Percentiles rank a stretch among this genome's conserved stretches.
phyloP scores from a whole-genome alignment of 805 yeast genomes.

The Suhomyces emberorum region DNA sequence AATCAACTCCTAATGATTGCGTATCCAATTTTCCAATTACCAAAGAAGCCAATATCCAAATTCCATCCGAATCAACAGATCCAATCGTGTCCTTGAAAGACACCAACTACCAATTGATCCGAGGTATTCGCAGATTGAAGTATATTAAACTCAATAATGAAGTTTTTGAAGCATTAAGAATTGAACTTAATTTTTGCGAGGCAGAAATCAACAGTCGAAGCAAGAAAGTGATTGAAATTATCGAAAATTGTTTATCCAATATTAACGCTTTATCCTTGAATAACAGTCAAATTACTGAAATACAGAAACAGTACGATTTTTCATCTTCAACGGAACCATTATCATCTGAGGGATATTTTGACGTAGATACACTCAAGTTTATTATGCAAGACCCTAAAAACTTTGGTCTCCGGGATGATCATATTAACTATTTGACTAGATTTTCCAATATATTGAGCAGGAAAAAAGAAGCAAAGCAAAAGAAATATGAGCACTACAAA shows the following conservation, averaged over 20 bases:
- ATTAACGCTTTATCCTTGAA: conserved; percentile 27
- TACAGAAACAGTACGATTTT: conserved; percentile 25
- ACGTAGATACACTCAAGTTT: conserved; percentile 34
- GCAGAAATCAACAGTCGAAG: conserved; percentile 22
- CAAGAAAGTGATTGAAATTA: conserved; percentile 19
- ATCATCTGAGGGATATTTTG: conserved; percentile 31
- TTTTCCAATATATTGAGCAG: conserved; percentile 29
- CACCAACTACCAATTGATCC: conserved; percentile 35
- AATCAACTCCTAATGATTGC: neutral
- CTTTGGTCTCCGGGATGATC: conserved; percentile 37
- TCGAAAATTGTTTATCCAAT: conserved; percentile 23
- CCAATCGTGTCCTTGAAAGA: conserved; percentile 12
- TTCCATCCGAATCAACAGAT: neutral
- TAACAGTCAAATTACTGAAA: conserved; percentile 30
- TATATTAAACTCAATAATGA: conserved; percentile 37
- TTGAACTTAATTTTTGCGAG: conserved; percentile 25
- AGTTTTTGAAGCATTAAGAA: conserved; percentile 17
- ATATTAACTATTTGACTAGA: conserved; percentile 28
- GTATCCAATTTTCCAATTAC: too few species aligned
- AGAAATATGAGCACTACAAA: conserved; percentile 32
- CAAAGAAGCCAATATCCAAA: neutral
- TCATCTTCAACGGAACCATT: conserved; percentile 1
- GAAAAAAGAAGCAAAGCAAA: conserved; percentile 33
- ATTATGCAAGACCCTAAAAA: conserved; percentile 35
- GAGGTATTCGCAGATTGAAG: conserved; percentile 32